phyloP scores from a whole-genome alignment of 148 eudicot species.

The Fagopyrum esculentum region DNA sequence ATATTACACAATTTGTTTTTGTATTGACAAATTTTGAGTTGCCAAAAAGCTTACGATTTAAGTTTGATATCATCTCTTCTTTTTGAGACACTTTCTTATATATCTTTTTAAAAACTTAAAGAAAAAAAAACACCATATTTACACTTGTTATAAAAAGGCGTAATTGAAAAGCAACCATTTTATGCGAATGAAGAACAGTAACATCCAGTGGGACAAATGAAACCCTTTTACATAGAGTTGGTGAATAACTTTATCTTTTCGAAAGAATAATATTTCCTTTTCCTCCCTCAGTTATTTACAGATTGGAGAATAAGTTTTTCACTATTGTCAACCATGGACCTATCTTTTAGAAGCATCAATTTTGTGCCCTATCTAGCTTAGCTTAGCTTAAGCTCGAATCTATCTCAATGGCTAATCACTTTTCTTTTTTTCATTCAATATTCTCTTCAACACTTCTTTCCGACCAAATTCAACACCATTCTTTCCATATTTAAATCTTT shows the following conservation, averaged over 20 bases:
- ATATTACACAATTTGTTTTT: too few species aligned
- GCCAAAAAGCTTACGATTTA: neutral
- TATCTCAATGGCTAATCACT: neutral
- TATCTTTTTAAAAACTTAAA: neutral
- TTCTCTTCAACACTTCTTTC: neutral
- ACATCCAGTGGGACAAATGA: neutral
- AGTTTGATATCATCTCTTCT: neutral
- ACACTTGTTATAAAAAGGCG: neutral
- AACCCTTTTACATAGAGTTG: slow-evolving; percentile 3
- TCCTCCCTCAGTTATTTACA: neutral
- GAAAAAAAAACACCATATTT: neutral
- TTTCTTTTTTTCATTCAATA: neutral
- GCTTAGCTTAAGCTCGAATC: slow-evolving; percentile 4
- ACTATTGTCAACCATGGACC: slow-evolving; percentile 8
- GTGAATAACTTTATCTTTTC: neutral
- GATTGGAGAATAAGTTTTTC: neutral
- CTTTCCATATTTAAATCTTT: neutral
- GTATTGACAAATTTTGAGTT: too few species aligned
- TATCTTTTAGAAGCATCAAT: slow-evolving; percentile 9
- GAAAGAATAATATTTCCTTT: slow-evolving; percentile 3
- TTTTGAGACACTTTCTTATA: neutral
- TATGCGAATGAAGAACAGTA: neutral
- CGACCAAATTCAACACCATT: slow-evolving; percentile 3
- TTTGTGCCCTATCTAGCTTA: neutral
- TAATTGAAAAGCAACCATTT: neutral